Evolutionary conservation across 345 rosid species (phyloP).

Genomic region (Anastatica hierochuntica): DNA sequence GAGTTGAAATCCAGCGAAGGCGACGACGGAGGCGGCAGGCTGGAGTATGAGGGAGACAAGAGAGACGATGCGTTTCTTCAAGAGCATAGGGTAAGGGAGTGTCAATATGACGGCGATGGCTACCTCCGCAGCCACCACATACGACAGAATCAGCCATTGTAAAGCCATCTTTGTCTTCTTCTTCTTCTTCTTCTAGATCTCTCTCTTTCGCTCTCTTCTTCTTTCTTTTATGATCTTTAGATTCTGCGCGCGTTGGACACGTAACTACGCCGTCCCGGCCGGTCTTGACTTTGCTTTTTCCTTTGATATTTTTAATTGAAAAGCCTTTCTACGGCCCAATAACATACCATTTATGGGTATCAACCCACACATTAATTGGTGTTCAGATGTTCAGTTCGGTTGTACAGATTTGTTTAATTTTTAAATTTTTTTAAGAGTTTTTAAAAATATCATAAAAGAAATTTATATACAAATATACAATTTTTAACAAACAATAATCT

Average conservation of each 20-base stretch:
- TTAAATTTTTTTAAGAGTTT: too few species aligned
- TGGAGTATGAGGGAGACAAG: conserved; percentile 57
- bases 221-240: conserved; percentile 10
- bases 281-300: not conserved
- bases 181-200: conserved; percentile 11
- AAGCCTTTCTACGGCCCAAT: conserved; percentile 16
- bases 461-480: too few species aligned
- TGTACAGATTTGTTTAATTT: too few species aligned
- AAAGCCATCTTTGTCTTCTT: conserved; percentile 51
- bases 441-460: too few species aligned
- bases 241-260: conserved; percentile 9
- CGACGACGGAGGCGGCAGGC: conserved; percentile 67
- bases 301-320: not conserved
- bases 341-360: not conserved
- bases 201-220: not conserved
- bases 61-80: conserved; percentile 59
- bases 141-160: conserved; percentile 79
- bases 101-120: conserved; percentile 52
- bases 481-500: too few species aligned
- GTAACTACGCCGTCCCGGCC: too few species aligned
- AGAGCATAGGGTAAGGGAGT: conserved; percentile 58
- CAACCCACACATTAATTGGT: too few species aligned
- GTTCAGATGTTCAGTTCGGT: too few species aligned
- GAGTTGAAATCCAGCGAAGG: conserved; percentile 76
- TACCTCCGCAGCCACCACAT: conserved; percentile 69